A percentile compares a stretch with the other conserved stretches of the same genome.
These are phyloP conservation scores for Seminavis robusta DNA, from an alignment of 108 stramenopile genomes.

Conservation along the genomic window DNA sequence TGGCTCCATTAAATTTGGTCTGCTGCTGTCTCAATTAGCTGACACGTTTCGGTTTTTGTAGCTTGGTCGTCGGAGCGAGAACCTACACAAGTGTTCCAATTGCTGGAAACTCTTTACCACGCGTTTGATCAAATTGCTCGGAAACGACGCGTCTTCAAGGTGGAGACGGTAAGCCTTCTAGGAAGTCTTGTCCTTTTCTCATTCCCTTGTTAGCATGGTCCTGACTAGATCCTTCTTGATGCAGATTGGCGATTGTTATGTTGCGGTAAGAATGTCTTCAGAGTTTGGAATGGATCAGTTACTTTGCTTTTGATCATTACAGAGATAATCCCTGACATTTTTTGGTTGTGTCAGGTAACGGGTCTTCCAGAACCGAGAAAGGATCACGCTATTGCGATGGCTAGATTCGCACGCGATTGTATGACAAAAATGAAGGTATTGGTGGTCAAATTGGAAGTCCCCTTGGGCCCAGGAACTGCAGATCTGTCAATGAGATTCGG, in stretches of 20 bases:
- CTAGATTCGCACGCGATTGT: slow-evolving; percentile 43
- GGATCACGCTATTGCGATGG: slow-evolving; percentile 45
- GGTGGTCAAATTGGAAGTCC: slow-evolving; percentile 8
- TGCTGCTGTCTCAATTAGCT: too few species aligned
- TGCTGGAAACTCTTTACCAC: slow-evolving; percentile 43
- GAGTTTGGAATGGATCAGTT: slow-evolving; percentile 34
- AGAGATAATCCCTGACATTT: too few species aligned
- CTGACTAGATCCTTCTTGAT: too few species aligned
- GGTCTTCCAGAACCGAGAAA: slow-evolving; percentile 13
- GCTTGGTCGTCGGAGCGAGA: slow-evolving; percentile 34
- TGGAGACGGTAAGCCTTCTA: too few species aligned
- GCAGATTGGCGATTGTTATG: slow-evolving; percentile 66
- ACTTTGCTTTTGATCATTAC: too few species aligned
- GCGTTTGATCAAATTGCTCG: slow-evolving; percentile 45
- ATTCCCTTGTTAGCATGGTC: too few species aligned
- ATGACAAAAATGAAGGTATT: slow-evolving; percentile 24
- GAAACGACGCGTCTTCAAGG: slow-evolving; percentile 40
- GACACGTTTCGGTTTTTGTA: slow-evolving; percentile 31
- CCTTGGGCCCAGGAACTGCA: slow-evolving; percentile 20
- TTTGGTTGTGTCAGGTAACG: too few species aligned
- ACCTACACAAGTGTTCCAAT: slow-evolving; percentile 46
- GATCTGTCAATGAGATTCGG: slow-evolving; percentile 42
- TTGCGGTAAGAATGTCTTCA: slow-evolving; percentile 22
- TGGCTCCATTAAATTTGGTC: too few species aligned
- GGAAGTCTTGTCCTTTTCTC: too few species aligned